phyloP scores from a whole-genome alignment of 2,329 filamentous ascomycete species.

The Teratosphaeria zuluensis region DNA sequence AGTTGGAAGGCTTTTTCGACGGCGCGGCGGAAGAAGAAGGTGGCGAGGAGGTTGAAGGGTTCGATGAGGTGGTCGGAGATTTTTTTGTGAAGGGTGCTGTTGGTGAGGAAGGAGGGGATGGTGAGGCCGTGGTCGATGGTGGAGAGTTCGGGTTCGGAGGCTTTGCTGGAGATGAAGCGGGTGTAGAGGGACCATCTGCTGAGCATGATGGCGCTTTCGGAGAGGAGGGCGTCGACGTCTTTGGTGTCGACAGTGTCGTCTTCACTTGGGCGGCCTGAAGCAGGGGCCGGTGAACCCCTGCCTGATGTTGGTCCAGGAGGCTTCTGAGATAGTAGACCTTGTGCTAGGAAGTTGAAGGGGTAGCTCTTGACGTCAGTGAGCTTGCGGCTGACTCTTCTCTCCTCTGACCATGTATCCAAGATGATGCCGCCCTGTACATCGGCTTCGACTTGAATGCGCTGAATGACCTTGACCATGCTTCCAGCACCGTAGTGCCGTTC shows the following conservation, averaged over 20 bases:
- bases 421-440: conserved; percentile 95
- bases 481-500: conserved; percentile 88
- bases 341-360: conserved; percentile 91
- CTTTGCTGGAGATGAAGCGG: conserved; percentile 74
- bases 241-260: conserved; percentile 96
- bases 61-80: conserved; percentile 61
- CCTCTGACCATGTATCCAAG: conserved; percentile 89
- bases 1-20: conserved; percentile 97
- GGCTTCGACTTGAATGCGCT: conserved; percentile 84
- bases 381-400: conserved; percentile 71
- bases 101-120: conserved; percentile 63
- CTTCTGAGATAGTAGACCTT: conserved; percentile 74
- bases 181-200: conserved; percentile 88
- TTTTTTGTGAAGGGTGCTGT: conserved; percentile 74
- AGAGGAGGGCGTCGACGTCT: conserved; percentile 78
- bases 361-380: conserved; percentile 96
- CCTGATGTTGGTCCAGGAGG: conserved; percentile 44
- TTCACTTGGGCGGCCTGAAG: conserved; percentile 57
- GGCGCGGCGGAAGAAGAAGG: conserved; percentile 91
- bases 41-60: conserved; percentile 86
- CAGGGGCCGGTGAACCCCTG: conserved; percentile 59
- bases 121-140: conserved; percentile 39
- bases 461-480: conserved; percentile 91
- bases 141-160: conserved; percentile 19
- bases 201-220: conserved; percentile 85